Evolutionary conservation across 2,329 filamentous ascomycete species (phyloP).

Genomic region (Chrysosporium keratinophilum): DNA sequence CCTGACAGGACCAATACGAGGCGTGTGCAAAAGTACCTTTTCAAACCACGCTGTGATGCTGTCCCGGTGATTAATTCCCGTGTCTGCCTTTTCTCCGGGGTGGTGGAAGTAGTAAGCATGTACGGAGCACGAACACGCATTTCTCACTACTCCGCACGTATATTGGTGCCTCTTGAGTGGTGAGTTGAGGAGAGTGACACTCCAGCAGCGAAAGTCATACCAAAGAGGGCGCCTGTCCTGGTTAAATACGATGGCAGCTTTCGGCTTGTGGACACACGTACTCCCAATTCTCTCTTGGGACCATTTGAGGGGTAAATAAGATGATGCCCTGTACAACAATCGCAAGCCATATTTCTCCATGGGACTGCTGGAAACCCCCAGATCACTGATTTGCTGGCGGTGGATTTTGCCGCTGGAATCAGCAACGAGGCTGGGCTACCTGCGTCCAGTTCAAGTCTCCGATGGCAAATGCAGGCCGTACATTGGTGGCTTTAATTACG

Average conservation of each 20-base stretch:
- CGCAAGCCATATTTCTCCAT: background rate
- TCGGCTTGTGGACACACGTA: background rate
- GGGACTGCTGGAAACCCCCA: background rate
- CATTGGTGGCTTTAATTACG: constrained; percentile 9
- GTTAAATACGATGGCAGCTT: background rate
- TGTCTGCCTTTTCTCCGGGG: background rate
- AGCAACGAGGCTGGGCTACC: background rate
- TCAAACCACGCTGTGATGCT: background rate
- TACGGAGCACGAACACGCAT: too few relatives aligned
- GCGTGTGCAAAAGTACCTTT: background rate
- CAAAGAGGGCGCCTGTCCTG: background rate
- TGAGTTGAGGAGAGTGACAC: background rate
- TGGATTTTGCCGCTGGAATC: background rate
- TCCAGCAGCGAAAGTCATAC: background rate
- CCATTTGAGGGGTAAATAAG: background rate
- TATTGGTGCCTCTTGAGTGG: too few relatives aligned
- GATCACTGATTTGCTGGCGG: constrained; percentile 2
- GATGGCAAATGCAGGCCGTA: background rate
- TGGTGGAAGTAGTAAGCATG: background rate
- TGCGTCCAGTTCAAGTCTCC: background rate
- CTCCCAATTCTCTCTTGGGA: background rate
- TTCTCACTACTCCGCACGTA: too few relatives aligned
- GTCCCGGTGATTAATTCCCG: background rate
- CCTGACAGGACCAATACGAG: constrained; percentile 5
- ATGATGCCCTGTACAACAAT: constrained; percentile 2